phyloP scores from a whole-genome alignment of 495 filamentous ascomycete species.

The Daldinia bambusicola region DNA sequence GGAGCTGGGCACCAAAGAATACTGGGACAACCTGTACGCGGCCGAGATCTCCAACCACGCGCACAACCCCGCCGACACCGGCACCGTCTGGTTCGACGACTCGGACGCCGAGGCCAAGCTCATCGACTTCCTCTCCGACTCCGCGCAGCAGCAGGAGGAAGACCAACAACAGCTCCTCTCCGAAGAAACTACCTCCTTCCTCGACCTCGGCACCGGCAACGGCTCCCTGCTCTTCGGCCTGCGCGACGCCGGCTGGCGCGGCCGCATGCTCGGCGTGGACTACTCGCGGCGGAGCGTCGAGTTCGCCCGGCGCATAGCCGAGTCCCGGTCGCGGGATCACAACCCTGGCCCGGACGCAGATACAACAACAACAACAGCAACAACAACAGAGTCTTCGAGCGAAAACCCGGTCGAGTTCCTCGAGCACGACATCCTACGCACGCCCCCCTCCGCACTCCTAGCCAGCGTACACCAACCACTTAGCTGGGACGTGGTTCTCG shows the following conservation, averaged over 20 bases:
- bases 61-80: conserved; percentile 68
- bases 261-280: conserved; percentile 84
- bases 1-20: conserved; percentile 74
- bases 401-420: conserved; percentile 66
- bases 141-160: conserved; percentile 29
- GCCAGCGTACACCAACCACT: conserved; percentile 50
- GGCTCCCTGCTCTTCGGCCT: conserved; percentile 86
- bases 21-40: conserved; percentile 76
- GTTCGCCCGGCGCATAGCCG: conserved; percentile 67
- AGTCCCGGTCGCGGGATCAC: conserved; percentile 13
- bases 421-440: conserved; percentile 79
- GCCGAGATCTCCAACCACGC: conserved; percentile 70
- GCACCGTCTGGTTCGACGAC: conserved; percentile 82
- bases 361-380: no score
- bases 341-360: no score
- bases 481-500: conserved; percentile 87
- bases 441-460: conserved; percentile 48
- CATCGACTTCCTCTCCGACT: conserved; percentile 61
- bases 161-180: conserved; percentile 5
- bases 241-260: conserved; percentile 65
- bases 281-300: conserved; percentile 73
- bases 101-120: conserved; percentile 72
- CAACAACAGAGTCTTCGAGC: no score
- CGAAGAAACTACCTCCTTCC: conserved; percentile 54
- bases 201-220: conserved; percentile 90